A percentile compares a stretch with the other conserved stretches of the same genome.
phyloP scores from a whole-genome alignment of 768 basidiomycete species.

The Glaciozyma martinii region DNA sequence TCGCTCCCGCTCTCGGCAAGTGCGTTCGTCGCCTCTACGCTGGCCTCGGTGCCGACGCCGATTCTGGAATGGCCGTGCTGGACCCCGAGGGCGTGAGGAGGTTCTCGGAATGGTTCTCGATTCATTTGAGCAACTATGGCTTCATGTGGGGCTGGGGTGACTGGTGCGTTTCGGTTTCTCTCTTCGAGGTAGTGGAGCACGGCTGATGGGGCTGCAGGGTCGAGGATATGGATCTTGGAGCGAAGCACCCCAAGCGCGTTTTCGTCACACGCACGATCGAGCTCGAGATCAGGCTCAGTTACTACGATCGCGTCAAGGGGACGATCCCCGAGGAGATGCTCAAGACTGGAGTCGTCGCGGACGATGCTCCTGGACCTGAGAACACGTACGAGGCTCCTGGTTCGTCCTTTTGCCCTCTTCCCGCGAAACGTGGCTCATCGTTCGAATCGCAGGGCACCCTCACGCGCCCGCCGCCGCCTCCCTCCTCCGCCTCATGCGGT shows the following conservation, averaged over 20 bases:
- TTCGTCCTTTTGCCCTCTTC: not conserved
- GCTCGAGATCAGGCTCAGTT: conserved; percentile 80
- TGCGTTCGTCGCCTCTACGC: conserved; percentile 79
- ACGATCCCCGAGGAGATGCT: conserved; percentile 79
- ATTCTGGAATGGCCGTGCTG: conserved; percentile 38
- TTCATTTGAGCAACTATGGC: conserved; percentile 94
- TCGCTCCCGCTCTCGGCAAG: conserved; percentile 93
- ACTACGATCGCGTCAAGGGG: conserved; percentile 82
- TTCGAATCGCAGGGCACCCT: conserved; percentile 51
- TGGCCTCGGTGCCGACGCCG: conserved; percentile 59
- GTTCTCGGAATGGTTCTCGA: conserved; percentile 88
- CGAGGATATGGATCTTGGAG: conserved; percentile 63
- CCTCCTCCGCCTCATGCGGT: conserved; percentile 70
- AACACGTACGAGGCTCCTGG: conserved; percentile 66
- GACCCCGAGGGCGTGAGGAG: conserved; percentile 74
- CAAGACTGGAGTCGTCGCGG: conserved; percentile 56
- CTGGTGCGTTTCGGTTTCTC: conserved; percentile 53
- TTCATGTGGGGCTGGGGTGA: conserved; percentile 99
- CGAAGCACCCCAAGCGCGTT: conserved; percentile 72
- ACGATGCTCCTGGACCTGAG: conserved; percentile 64
- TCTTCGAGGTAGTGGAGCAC: not conserved
- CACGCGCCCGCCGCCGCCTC: conserved; percentile 71
- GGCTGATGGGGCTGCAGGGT: conserved; percentile 51
- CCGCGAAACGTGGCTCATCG: not conserved
- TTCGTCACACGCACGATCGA: conserved; percentile 83